Conservation (phyloP, 108 stramenopile species). For the Cyclostephanos invisitatus region DNA sequence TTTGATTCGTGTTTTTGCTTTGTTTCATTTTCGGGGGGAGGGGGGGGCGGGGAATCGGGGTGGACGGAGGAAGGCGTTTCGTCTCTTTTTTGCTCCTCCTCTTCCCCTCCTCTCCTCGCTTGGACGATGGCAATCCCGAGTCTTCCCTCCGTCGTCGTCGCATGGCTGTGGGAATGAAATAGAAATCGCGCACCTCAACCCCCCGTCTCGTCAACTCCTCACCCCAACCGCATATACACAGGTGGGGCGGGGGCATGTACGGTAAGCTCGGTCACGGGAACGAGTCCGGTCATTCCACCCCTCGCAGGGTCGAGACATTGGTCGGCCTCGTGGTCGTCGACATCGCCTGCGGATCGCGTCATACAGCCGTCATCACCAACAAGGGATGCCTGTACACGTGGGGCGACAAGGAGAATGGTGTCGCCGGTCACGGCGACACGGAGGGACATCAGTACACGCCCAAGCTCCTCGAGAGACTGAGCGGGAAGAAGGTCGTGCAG, state of each 20-base stretch:
- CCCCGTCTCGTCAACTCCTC: not conserved
- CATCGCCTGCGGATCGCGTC: conserved; percentile 92
- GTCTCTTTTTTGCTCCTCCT: not conserved
- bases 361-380: conserved; percentile 87
- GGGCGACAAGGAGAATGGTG: conserved; percentile 82
- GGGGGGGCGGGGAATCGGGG: not conserved
- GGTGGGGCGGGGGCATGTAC: conserved; percentile 95
- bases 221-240: not conserved
- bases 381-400: conserved; percentile 81
- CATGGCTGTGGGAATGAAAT: no score
- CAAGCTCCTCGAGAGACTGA: conserved; percentile 77
- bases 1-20: no score
- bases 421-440: conserved; percentile 92
- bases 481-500: conserved; percentile 83
- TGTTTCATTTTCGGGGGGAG: not conserved
- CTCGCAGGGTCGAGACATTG: conserved; percentile 85
- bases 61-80: not conserved
- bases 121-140: no score
- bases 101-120: not conserved
- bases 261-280: conserved; percentile 95
- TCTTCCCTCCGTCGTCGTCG: no score
- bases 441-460: conserved; percentile 96
- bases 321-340: conserved; percentile 77
- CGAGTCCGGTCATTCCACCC: conserved; percentile 91
- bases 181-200: not conserved